A percentile compares a stretch with the other conserved stretches of the same genome.
Evolutionary conservation across 441 rosid species (phyloP).

Genomic region (Populus hybrid): DNA sequence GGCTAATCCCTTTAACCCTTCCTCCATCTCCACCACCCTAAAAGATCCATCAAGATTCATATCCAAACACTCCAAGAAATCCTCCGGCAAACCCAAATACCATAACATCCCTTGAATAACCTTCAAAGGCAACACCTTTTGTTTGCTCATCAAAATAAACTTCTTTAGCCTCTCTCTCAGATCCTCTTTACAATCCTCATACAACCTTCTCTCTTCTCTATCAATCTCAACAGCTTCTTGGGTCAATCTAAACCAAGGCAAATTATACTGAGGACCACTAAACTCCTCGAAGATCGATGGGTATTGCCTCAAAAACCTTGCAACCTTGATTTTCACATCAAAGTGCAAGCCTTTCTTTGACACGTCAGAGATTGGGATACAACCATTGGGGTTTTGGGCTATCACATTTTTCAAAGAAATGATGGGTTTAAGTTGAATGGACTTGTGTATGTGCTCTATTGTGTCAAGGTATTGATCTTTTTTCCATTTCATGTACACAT

Average conservation of each 20-base stretch:
- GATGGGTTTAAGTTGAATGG: constrained; percentile 60
- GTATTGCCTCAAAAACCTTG: constrained; percentile 57
- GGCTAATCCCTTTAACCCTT: constrained; percentile 63
- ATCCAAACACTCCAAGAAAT: constrained; percentile 39
- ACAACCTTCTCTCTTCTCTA: constrained; percentile 40
- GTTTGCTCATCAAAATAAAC: constrained; percentile 67
- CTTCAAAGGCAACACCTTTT: constrained; percentile 62
- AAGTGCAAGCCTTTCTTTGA: constrained; percentile 67
- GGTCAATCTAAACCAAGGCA: constrained; percentile 91
- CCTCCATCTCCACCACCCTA: constrained; percentile 60
- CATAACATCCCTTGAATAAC: constrained; percentile 73
- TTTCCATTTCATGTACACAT: constrained; percentile 91
- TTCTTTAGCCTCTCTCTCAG: constrained; percentile 50
- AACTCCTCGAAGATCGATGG: constrained; percentile 81
- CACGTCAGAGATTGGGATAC: constrained; percentile 61
- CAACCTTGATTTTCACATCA: constrained; percentile 44
- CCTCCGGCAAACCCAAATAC: constrained; percentile 77
- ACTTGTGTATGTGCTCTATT: constrained; percentile 64
- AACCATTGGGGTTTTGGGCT: constrained; percentile 39
- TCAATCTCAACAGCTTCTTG: constrained; percentile 61
- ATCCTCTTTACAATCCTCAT: constrained; percentile 46
- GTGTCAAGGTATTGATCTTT: constrained; percentile 62
- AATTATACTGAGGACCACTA: constrained; percentile 55
- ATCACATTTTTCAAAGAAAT: constrained; percentile 60
- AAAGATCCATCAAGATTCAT: constrained; percentile 44